Conservation (phyloP, 441 rosid genomes). For the Euphorbia corollata region DNA sequence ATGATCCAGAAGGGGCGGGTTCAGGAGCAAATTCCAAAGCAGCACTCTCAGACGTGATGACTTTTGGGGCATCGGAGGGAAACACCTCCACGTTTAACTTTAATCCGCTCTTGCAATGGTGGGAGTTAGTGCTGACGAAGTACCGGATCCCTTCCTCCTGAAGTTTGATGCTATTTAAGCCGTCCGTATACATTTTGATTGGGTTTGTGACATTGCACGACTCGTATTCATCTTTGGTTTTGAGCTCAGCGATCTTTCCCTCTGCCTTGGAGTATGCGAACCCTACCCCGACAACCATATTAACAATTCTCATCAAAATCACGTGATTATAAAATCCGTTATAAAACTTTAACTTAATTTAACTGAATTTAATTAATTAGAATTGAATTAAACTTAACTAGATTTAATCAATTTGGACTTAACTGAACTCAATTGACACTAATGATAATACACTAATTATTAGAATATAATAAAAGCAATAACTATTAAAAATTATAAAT, state of each 20-base stretch:
- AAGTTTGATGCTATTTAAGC: conserved; percentile 32
- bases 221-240: conserved; percentile 41
- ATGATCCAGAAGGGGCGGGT: conserved; percentile 32
- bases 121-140: conserved; percentile 35
- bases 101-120: conserved; percentile 48
- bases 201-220: conserved; percentile 44
- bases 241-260: conserved; percentile 43
- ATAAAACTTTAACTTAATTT: too few relatives aligned
- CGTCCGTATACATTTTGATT: conserved; percentile 40
- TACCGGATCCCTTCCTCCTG: conserved; percentile 40
- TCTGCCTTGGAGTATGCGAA: conserved; percentile 43
- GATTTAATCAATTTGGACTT: too few relatives aligned
- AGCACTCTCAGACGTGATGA: conserved; percentile 8
- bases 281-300: conserved; percentile 25
- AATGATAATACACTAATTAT: too few relatives aligned
- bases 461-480: too few relatives aligned
- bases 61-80: conserved; percentile 18
- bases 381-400: too few relatives aligned
- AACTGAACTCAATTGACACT: too few relatives aligned
- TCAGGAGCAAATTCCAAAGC: not conserved
- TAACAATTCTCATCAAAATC: not conserved
- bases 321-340: not conserved
- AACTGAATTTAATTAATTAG: too few relatives aligned
- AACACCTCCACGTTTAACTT: conserved; percentile 43
- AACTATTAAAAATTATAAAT: too few relatives aligned